Percentiles rank a stretch among this genome's conserved stretches.
phyloP scores from a whole-genome alignment of 805 yeast species.

The Candida mattraensis region DNA sequence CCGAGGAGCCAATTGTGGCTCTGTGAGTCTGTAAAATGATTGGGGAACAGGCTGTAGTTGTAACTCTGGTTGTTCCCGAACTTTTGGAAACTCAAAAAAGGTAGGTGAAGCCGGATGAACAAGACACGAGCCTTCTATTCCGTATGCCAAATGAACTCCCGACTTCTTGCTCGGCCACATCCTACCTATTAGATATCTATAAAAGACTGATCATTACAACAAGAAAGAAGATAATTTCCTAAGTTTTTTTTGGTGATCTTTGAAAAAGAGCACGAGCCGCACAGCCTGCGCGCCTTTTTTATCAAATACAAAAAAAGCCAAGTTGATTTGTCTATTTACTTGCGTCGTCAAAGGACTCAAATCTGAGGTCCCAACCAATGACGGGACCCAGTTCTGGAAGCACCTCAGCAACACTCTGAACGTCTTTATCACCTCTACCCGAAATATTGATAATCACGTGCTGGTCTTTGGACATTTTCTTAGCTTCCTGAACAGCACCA shows the following conservation, averaged over 20 bases:
- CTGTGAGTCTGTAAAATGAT: constrained; percentile 10
- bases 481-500: constrained; percentile 88
- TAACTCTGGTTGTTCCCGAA: background rate
- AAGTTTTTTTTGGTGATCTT: background rate
- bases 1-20: constrained; percentile 7
- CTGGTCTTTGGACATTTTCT: constrained; percentile 75
- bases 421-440: constrained; percentile 99
- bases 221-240: background rate
- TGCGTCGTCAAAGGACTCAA: constrained; percentile 47
- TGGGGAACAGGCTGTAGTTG: constrained; percentile 18
- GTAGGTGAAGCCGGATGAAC: constrained; percentile 8
- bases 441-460: constrained; percentile 86
- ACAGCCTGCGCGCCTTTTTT: too few relatives aligned
- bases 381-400: constrained; percentile 86
- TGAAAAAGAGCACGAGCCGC: too few relatives aligned
- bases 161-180: constrained; percentile 42
- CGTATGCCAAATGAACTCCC: constrained; percentile 43
- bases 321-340: constrained; percentile 8
- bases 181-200: constrained; percentile 1
- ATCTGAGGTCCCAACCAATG: constrained; percentile 96
- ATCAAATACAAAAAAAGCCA: too few relatives aligned
- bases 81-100: constrained; percentile 14
- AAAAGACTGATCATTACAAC: background rate
- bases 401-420: constrained; percentile 93
- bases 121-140: constrained; percentile 39